Conservation (phyloP, 148 eudicot genomes). For the Polygonum maritimum region DNA sequence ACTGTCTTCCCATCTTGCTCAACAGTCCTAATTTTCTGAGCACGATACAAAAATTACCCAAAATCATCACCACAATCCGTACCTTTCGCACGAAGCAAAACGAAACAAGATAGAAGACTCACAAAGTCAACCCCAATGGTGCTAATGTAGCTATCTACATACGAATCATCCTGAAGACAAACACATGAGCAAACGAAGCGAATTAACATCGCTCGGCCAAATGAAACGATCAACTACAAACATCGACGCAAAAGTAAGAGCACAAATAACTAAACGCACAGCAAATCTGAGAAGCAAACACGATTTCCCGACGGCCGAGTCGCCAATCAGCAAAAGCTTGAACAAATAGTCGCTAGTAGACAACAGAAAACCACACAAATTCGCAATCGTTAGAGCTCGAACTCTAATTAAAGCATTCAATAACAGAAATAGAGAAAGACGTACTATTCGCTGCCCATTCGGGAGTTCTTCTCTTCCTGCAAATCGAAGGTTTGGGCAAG, state of each 20-base stretch:
- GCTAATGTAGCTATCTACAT: conserved; percentile 87
- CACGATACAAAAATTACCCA: conserved; percentile 6
- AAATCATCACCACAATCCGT: neutral
- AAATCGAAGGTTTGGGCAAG: neutral
- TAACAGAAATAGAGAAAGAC: neutral
- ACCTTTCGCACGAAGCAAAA: neutral
- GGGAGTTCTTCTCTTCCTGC: neutral
- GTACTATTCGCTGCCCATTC: conserved; percentile 46
- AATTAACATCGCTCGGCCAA: neutral
- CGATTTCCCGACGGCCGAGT: conserved; percentile 78
- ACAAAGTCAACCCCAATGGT: conserved; percentile 92
- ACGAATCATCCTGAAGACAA: conserved; percentile 59
- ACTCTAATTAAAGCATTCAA: neutral
- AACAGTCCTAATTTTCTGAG: conserved; percentile 83
- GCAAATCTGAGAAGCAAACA: conserved; percentile 82
- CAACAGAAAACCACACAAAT: conserved; percentile 4
- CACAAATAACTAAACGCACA: conserved; percentile 26
- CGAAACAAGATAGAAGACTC: conserved; percentile 18
- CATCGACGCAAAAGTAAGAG: neutral
- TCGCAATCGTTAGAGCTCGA: neutral
- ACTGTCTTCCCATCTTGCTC: conserved; percentile 83
- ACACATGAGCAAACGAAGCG: conserved; percentile 1
- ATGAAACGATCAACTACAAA: neutral
- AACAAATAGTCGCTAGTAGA: conserved; percentile 58
- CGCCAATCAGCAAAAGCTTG: conserved; percentile 72